These are phyloP conservation scores for Harringtonia lauricola DNA, from an alignment of 2,329 filamentous ascomycete species.

Conservation along the genomic window DNA sequence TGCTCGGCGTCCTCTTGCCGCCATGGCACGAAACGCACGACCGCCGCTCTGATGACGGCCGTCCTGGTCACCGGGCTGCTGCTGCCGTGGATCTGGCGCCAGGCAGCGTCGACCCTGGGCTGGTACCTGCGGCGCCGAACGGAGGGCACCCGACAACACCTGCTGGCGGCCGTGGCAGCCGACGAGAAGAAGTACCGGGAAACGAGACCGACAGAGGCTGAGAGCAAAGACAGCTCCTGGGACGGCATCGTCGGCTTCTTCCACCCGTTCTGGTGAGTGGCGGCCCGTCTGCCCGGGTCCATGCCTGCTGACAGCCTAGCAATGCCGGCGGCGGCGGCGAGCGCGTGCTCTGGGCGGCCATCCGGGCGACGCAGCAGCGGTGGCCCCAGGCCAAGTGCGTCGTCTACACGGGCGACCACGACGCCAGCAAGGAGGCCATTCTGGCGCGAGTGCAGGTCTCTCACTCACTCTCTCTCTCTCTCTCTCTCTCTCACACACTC, in stretches of 20 bases:
- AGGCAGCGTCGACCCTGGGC: slow-evolving; percentile 36
- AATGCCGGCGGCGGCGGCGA: slow-evolving; percentile 96
- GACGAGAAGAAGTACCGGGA: slow-evolving; percentile 29
- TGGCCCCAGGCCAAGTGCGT: slow-evolving; percentile 85
- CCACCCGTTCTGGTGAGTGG: slow-evolving; percentile 81
- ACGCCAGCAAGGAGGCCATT: slow-evolving; percentile 70
- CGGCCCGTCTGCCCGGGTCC: background rate
- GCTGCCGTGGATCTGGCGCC: slow-evolving; percentile 25
- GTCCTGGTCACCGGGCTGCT: slow-evolving; percentile 19
- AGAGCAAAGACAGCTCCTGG: slow-evolving; percentile 50
- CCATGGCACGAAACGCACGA: background rate
- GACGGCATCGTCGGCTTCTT: slow-evolving; percentile 89
- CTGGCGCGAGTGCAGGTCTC: slow-evolving; percentile 68
- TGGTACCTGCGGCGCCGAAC: slow-evolving; percentile 54
- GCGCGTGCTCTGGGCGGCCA: slow-evolving; percentile 90
- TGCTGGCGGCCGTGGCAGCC: slow-evolving; percentile 40
- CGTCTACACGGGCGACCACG: slow-evolving; percentile 93
- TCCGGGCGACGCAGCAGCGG: slow-evolving; percentile 76
- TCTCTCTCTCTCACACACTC: background rate
- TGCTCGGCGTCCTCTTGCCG: background rate
- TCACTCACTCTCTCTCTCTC: too few relatives aligned
- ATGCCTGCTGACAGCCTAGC: slow-evolving; percentile 29
- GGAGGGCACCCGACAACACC: slow-evolving; percentile 45
- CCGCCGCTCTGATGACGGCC: slow-evolving; percentile 1
- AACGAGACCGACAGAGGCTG: slow-evolving; percentile 24